Percentiles rank a stretch among this genome's conserved stretches.
These are phyloP conservation scores for Agaricus blazei DNA, from an alignment of 768 basidiomycete species.

Conservation along the genomic window DNA sequence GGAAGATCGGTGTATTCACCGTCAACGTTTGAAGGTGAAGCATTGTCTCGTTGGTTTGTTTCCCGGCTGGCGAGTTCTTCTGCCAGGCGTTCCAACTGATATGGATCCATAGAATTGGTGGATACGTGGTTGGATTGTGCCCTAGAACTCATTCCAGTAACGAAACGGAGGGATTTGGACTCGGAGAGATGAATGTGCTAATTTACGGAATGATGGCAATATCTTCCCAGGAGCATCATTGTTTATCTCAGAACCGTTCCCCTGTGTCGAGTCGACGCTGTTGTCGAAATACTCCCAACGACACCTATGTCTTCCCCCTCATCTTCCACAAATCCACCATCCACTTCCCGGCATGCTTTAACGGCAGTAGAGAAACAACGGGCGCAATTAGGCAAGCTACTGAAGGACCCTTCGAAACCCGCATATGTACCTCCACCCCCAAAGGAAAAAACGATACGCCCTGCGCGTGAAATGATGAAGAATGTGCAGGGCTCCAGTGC, in stretches of 20 bases:
- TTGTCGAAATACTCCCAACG: no score
- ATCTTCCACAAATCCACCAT: constrained; percentile 12
- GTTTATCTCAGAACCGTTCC: no score
- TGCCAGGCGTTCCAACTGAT: constrained; percentile 64
- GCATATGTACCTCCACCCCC: constrained; percentile 76
- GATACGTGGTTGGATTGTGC: not conserved
- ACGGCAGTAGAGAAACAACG: constrained; percentile 51
- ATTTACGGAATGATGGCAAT: no score
- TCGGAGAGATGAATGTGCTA: no score
- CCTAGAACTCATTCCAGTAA: not conserved
- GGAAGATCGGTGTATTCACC: constrained; percentile 46
- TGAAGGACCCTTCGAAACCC: constrained; percentile 85
- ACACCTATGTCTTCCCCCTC: constrained; percentile 4
- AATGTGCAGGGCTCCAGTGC: constrained; percentile 98
- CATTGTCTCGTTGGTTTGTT: constrained; percentile 15
- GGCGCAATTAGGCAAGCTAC: constrained; percentile 76
- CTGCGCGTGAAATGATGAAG: constrained; percentile 96
- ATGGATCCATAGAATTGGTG: constrained; percentile 39
- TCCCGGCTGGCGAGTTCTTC: constrained; percentile 65
- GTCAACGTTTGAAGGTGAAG: constrained; percentile 11
- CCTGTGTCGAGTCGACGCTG: no score
- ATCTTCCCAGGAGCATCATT: no score
- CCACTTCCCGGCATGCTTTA: constrained; percentile 42
- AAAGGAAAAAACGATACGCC: constrained; percentile 75
- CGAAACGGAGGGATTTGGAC: not conserved